Evolutionary conservation across 179 eudicot species (phyloP), one percentile per base, ranked within the genome.

Genomic region (Gypsophila paniculata): DNA sequence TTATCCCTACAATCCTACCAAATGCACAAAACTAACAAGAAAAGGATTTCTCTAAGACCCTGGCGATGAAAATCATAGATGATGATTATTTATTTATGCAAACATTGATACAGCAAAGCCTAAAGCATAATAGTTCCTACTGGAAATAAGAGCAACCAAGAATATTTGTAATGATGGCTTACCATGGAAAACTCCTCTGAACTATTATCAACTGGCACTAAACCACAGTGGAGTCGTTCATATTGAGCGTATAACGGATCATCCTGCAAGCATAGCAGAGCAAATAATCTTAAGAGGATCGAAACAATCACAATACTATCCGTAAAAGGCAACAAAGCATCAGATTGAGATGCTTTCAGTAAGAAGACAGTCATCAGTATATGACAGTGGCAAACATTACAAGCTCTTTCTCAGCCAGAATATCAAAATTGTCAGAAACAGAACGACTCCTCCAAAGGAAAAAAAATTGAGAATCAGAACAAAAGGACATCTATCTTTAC

Each of bases 111-210:
- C 5, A 38, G 13, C 32, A 68, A 26, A 39, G 17, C 58, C 38
- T 25, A 67, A 65, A 59, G 49, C 38, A 73, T 18, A 42, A 23
- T 14, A 11, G 53, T 4, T 65, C 44, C 29, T 48, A n/a, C 15
- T 21, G 34, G 46, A 69, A 51, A 54, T 23, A 73, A 44, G 60
- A 22, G 60, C 34, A 9, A 44, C n/a, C 6, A 55, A 26, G 26
- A 75, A 29, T 26, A 55, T 8, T 8, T 53, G 66, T 70, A 67
- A 18, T 18, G 26, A 75, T 29, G 21, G 58, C 46, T 64, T 89
- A 95, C 99, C 98, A 84, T 85, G 34, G 81, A 80, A 67, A 86
- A 90, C 76, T 95, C 99, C 70, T 84, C 83, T 6, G 99, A 95
- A 80, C 80, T 85, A 72, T 64, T 83, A 75, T 87, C 93, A 69